Evolutionary conservation across 2,329 filamentous ascomycete species (phyloP).

Genomic region (Alternaria atra): DNA sequence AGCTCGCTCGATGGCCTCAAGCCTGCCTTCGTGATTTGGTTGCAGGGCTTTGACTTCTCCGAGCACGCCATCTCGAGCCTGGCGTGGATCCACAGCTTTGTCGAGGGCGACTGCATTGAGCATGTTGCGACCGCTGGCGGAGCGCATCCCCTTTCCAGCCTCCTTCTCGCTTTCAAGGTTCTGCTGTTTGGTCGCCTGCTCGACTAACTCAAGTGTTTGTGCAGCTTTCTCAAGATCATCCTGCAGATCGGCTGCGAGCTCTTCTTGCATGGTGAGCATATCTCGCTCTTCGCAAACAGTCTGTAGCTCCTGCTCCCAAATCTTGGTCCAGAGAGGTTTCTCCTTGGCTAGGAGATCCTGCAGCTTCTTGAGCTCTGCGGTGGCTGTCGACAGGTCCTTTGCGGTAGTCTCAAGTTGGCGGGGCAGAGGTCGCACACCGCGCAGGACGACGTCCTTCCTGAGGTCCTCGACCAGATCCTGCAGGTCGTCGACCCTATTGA

Average conservation of each 20-base stretch:
- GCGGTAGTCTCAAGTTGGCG: slow-evolving; percentile 88
- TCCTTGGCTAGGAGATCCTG: slow-evolving; percentile 90
- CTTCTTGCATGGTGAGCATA: slow-evolving; percentile 94
- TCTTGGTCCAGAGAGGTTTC: slow-evolving; percentile 98
- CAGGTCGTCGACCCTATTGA: slow-evolving; percentile 93
- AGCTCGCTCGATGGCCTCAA: slow-evolving; percentile 97
- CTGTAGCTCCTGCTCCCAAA: slow-evolving; percentile 98
- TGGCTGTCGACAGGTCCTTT: slow-evolving; percentile 84
- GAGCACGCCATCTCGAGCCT: slow-evolving; percentile 89
- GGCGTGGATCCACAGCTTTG: slow-evolving; percentile 71
- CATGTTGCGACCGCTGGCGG: slow-evolving; percentile 58
- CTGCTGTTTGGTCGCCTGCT: slow-evolving; percentile 98
- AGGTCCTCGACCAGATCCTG: slow-evolving; percentile 96
- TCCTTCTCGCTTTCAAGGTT: slow-evolving; percentile 75
- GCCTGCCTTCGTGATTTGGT: slow-evolving; percentile 89
- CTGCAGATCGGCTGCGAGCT: slow-evolving; percentile 88
- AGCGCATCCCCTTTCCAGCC: slow-evolving; percentile 52
- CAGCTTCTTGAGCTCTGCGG: slow-evolving; percentile 90
- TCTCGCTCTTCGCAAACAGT: slow-evolving; percentile 95
- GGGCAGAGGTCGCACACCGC: slow-evolving; percentile 89
- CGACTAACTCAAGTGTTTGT: slow-evolving; percentile 92
- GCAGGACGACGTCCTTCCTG: slow-evolving; percentile 93
- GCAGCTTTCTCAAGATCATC: slow-evolving; percentile 95
- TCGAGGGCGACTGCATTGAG: slow-evolving; percentile 53
- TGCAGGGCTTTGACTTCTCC: slow-evolving; percentile 93